Conservation (phyloP, 2,329 filamentous ascomycete species). For the Sphaerulina musiva region DNA sequence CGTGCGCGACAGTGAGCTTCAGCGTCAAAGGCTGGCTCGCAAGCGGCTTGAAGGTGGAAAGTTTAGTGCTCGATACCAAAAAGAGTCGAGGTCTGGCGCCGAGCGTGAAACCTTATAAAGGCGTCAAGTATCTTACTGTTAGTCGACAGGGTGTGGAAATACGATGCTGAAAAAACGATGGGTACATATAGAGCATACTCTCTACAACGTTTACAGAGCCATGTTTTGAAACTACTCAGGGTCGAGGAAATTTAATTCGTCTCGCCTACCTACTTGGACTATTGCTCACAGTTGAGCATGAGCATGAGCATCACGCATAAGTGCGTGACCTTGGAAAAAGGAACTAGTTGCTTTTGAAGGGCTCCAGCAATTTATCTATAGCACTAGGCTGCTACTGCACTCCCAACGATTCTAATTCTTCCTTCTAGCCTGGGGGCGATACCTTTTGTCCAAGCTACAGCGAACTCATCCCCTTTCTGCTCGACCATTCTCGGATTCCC, state of each 20-base stretch:
- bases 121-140: slow-evolving; percentile 89
- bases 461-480: slow-evolving; percentile 53
- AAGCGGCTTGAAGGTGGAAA: slow-evolving; percentile 58
- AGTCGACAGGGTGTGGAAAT: slow-evolving; percentile 51
- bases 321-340: too few relatives aligned
- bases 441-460: slow-evolving; percentile 67
- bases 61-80: slow-evolving; percentile 58
- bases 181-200: neutral
- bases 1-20: slow-evolving; percentile 43
- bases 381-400: neutral
- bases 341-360: too few relatives aligned
- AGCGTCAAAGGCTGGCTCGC: slow-evolving; percentile 58
- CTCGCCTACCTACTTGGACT: too few relatives aligned
- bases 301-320: too few relatives aligned
- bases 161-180: slow-evolving; percentile 33
- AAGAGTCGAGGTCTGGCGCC: slow-evolving; percentile 81
- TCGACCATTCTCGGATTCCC: slow-evolving; percentile 45
- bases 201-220: neutral
- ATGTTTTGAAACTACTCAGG: too few relatives aligned
- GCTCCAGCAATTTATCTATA: neutral
- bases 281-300: too few relatives aligned
- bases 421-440: slow-evolving; percentile 74
- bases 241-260: neutral
- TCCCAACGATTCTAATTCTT: slow-evolving; percentile 49
- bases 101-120: slow-evolving; percentile 89